Base-by-base conservation (phyloP, 495 filamentous ascomycete species). In the Hypoxylon fuscum region DNA sequence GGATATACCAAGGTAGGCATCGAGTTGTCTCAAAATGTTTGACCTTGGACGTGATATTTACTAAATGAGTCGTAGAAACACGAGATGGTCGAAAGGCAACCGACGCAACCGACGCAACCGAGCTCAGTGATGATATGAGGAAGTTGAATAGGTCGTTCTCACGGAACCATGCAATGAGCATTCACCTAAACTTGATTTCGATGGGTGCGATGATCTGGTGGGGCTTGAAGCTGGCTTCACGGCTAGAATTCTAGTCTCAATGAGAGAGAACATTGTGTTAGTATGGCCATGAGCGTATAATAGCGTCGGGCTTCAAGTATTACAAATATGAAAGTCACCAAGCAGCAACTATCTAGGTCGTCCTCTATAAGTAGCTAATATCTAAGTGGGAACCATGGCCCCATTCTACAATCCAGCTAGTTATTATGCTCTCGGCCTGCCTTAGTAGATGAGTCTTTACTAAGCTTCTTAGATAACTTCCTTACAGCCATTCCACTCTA, bases 101-200 rank as follows among this genome's bases (percentile, higher is more conserved):
- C 11, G 14, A 52, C n/a, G 1, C 23, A 3, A 40, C 37, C 17
- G 44, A 66, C n/a, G n/a, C n/a, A n/a, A n/a, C n/a, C n/a, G n/a
- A n/a, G 9, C 47, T 48, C 5, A 76, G 53, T 51, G 64, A 40
- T 0, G 79, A 81, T 55, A 69, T 80, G 66, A 56, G 70, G 25
- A 58, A 52, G 17, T 58, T 78, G 0, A 82, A 79, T 58, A 73
- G 73, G n/a, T 56, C 49, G 2, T 86, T 87, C 52, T 71, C 74
- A 5, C 61, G 64, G 5, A 78, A 76, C 42, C 82, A 87, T 58
- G 82, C 82, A 4, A 85, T 83, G 79, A 74, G 71, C 14, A 85
- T 85, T 42, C 82, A 86, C 63, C 49, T 85, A 5, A 86, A 87
- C 66, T 60, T 84, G 11, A 69, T 85, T 23, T 74, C 78, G 0